Conservation (phyloP, 805 yeast species). For the Kuraishia borneana region DNA sequence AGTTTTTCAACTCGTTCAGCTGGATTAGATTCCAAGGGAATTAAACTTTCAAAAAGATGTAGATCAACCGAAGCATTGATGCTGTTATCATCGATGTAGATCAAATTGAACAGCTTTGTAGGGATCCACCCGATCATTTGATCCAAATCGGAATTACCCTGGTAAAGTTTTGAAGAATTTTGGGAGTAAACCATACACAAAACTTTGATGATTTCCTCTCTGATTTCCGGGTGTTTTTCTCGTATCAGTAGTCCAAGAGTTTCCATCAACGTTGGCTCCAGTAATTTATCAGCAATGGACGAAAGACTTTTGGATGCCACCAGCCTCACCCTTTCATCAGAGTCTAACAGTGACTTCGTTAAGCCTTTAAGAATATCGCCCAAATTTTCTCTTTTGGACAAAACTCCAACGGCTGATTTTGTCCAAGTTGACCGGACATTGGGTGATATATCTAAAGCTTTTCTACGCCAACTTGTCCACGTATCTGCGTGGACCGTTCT, state of each 20-base stretch:
- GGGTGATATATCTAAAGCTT: conserved; percentile 58
- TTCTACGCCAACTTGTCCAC: conserved; percentile 64
- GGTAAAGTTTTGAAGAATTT: conserved; percentile 20
- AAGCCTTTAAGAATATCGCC: conserved; percentile 48
- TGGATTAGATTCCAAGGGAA: conserved; percentile 42
- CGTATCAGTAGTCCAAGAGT: conserved; percentile 55
- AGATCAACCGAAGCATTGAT: conserved; percentile 59
- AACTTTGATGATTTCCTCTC: conserved; percentile 45
- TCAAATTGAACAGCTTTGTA: conserved; percentile 46
- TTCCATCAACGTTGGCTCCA: conserved; percentile 35
- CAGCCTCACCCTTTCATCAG: conserved; percentile 63
- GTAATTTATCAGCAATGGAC: conserved; percentile 29
- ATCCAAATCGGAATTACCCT: conserved; percentile 17
- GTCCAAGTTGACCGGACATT: conserved; percentile 64
- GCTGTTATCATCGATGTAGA: conserved; percentile 61
- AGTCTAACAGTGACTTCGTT: conserved; percentile 60
- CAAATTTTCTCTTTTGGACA: conserved; percentile 32
- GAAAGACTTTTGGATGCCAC: conserved; percentile 43
- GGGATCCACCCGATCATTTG: conserved; percentile 44
- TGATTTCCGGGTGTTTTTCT: conserved; percentile 57
- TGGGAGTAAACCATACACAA: conserved; percentile 45
- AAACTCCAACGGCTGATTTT: conserved; percentile 36
- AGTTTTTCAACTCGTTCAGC: conserved; percentile 41
- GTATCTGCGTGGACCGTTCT: conserved; percentile 42
- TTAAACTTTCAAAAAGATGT: conserved; percentile 43